Conservation (phyloP, 768 basidiomycete species). For the Leccinum olivaceopallidum region DNA sequence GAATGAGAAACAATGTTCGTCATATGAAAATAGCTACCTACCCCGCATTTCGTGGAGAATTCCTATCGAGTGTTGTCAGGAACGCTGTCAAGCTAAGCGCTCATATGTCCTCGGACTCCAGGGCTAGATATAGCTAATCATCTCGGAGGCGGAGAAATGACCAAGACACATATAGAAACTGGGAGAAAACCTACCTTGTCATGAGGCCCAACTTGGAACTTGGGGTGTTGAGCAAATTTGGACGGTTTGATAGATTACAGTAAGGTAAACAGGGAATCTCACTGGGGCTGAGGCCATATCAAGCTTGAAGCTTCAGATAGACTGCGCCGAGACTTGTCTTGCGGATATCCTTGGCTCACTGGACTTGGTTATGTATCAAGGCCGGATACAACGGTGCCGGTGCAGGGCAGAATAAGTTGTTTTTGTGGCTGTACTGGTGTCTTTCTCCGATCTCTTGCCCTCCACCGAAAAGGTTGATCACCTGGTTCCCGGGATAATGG, state of each 20-base stretch:
- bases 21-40: conserved; percentile 5
- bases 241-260: not conserved
- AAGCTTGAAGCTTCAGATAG: not conserved
- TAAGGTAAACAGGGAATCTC: not conserved
- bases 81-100: conserved; percentile 1
- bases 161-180: not conserved
- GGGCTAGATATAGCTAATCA: conserved; percentile 1
- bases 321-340: not conserved
- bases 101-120: conserved; percentile 3
- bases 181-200: not conserved
- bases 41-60: conserved; percentile 1
- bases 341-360: not conserved
- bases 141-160: conserved; percentile 1
- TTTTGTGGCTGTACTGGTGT: not conserved
- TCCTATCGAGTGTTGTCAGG: conserved; percentile 8
- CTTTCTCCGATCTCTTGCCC: not conserved
- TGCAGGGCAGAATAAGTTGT: not conserved
- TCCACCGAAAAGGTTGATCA: not conserved
- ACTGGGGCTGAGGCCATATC: not conserved
- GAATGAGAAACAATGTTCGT: not conserved
- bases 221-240: not conserved
- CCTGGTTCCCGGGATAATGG: not conserved
- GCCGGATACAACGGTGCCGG: not conserved
- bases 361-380: not conserved
- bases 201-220: not conserved